These are phyloP conservation scores for Penstemon newberryi DNA, from an alignment of 257 asterid species.

Conservation along the genomic window DNA sequence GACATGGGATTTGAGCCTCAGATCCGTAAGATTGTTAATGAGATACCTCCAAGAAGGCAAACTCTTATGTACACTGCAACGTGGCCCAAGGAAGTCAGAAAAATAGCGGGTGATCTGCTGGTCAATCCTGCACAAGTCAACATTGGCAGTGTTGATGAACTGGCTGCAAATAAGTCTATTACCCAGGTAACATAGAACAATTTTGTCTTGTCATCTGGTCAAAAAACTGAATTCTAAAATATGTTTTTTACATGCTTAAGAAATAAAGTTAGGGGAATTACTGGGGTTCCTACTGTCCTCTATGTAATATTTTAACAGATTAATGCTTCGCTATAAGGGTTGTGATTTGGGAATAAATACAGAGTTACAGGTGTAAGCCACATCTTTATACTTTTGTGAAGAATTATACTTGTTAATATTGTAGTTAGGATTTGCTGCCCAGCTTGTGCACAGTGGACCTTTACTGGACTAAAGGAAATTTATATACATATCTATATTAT, in stretches of 20 bases:
- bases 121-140: slow-evolving; percentile 86
- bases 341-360: not conserved
- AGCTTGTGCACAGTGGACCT: not conserved
- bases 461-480: not conserved
- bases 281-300: not conserved
- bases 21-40: slow-evolving; percentile 91
- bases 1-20: slow-evolving; percentile 99
- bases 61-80: slow-evolving; percentile 99
- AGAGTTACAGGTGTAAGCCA: not conserved
- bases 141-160: slow-evolving; percentile 94
- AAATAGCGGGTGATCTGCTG: slow-evolving; percentile 91
- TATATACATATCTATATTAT: not conserved
- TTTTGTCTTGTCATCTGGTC: not conserved
- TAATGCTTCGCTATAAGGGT: not conserved
- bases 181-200: slow-evolving; percentile 61
- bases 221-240: slow-evolving; percentile 16
- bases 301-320: not conserved
- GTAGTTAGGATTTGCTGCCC: not conserved
- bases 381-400: not conserved
- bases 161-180: slow-evolving; percentile 88
- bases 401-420: not conserved
- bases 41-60: slow-evolving; percentile 94
- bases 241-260: not conserved
- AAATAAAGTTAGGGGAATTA: not conserved
- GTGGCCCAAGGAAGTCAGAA: slow-evolving; percentile 95